Evolutionary conservation across 106 monocot genomes (phyloP).

Genomic region (Hemerocallis citrina): DNA sequence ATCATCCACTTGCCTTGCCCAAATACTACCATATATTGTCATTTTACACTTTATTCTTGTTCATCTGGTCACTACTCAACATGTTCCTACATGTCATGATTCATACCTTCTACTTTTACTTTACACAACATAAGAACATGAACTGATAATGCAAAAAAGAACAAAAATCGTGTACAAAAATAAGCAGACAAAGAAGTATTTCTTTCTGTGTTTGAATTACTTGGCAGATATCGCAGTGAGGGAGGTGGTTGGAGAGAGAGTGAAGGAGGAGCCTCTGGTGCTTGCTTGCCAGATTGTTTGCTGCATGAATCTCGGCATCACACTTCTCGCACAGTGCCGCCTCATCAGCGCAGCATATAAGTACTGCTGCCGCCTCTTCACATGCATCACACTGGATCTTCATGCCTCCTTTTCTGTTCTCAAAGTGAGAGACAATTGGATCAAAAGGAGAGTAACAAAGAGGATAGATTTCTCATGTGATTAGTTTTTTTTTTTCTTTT

Average conservation of each 20-base stretch:
- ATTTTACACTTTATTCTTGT: neutral
- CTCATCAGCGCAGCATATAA: slow-evolving; percentile 95
- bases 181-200: too few species aligned
- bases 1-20: neutral
- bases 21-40: neutral
- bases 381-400: slow-evolving; percentile 89
- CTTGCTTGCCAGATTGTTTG: slow-evolving; percentile 95
- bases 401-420: slow-evolving; percentile 25
- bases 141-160: neutral
- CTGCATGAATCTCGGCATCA: slow-evolving; percentile 72
- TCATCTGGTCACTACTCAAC: too few species aligned
- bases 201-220: slow-evolving; percentile 17
- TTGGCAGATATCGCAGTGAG: slow-evolving; percentile 83
- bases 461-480: neutral
- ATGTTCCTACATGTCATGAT: too few species aligned
- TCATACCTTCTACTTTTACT: neutral
- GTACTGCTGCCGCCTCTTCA: slow-evolving; percentile 47
- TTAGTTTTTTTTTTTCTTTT: neutral
- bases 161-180: too few species aligned
- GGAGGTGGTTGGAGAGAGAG: slow-evolving; percentile 40
- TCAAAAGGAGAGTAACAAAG: neutral
- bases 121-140: neutral
- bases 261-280: slow-evolving; percentile 80
- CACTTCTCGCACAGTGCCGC: slow-evolving; percentile 78
- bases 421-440: neutral